A percentile compares a stretch with the other conserved stretches of the same genome.
Evolutionary conservation across 2,329 filamentous ascomycete species (phyloP).

Genomic region (Fusarium sp.): DNA sequence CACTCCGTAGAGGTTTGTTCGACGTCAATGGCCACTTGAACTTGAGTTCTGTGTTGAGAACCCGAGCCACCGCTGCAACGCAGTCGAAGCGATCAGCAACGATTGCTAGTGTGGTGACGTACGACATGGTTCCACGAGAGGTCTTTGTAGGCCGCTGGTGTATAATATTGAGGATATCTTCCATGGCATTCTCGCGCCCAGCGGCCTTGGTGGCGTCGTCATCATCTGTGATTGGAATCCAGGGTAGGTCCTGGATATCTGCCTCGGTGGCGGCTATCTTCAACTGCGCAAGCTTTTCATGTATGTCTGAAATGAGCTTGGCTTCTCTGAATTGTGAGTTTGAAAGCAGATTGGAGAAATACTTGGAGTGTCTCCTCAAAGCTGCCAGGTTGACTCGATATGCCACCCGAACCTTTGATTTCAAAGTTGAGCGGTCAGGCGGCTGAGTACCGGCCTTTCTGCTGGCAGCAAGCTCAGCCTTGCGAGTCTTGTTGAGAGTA

Average conservation of each 20-base stretch:
- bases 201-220: conserved; percentile 76
- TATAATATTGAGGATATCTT: conserved; percentile 77
- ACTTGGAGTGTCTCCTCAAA: conserved; percentile 75
- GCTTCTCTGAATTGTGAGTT: conserved; percentile 76
- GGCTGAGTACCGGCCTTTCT: conserved; percentile 50
- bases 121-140: conserved; percentile 66
- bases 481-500: conserved; percentile 63
- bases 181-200: conserved; percentile 73
- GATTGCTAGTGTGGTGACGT: conserved; percentile 77
- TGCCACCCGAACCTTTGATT: conserved; percentile 58
- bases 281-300: conserved; percentile 64
- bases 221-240: conserved; percentile 75
- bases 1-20: conserved; percentile 54
- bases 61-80: conserved; percentile 66
- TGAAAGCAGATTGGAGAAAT: conserved; percentile 78
- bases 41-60: conserved; percentile 64
- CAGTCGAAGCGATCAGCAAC: conserved; percentile 83
- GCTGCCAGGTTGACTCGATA: conserved; percentile 73
- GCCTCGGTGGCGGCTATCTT: conserved; percentile 65
- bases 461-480: conserved; percentile 53
- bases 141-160: conserved; percentile 67
- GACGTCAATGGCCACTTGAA: conserved; percentile 69
- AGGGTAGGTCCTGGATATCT: conserved; percentile 69
- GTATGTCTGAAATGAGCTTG: conserved; percentile 65
- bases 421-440: conserved; percentile 51